Base-by-base conservation (phyloP, 441 rosid genomes). In the Aquilaria agallochum region DNA sequence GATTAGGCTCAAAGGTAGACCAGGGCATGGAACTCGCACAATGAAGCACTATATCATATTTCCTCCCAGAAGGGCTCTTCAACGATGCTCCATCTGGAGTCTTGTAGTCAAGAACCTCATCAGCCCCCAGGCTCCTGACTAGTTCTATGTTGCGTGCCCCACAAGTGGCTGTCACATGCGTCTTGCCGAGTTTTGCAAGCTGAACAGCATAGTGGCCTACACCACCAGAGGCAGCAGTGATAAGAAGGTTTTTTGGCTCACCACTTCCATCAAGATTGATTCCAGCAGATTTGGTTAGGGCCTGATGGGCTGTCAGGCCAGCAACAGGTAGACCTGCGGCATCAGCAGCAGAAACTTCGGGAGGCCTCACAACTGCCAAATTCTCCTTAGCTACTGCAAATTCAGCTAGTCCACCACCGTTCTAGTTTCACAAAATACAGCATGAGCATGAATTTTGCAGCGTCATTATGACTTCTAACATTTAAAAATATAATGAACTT, bases 141-240 rank as follows among this genome's bases (percentile, higher is more conserved):
- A 89, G 59, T 64, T 83, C 84, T 1, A 87, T 48, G 81, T 89
- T 87, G 55, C 90, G 79, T 0, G 87, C 88, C 12, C 95, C 95
- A 50, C 90, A 87, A 5, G 96, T 85, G 55, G 96, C 96, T 2
- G 95, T 89, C 58, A 85, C 95, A 33, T 89, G 90, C 9, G 90
- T 70, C 59, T 89, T 89, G 47, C 79, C 95, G 11, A 84, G 84
- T 73, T 92, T 92, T 12, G 93, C 96, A 0, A 92, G 60, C 63
- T 89, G 96, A 62, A 89, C 88, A 0, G 88, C 90, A n/a, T 85
- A 89, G 58, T 87, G 96, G 34, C 95, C 93, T 4, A 92, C 98
- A 0, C 93, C 93, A n/a, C 95, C 96, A 1, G 96, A 89, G 50
- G 90, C 93, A 53, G 96, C 90, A 4, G 95, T 87, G 58, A 92